Evolutionary conservation across 306 rosid species (phyloP).

Genomic region (Prunus armeniaca): DNA sequence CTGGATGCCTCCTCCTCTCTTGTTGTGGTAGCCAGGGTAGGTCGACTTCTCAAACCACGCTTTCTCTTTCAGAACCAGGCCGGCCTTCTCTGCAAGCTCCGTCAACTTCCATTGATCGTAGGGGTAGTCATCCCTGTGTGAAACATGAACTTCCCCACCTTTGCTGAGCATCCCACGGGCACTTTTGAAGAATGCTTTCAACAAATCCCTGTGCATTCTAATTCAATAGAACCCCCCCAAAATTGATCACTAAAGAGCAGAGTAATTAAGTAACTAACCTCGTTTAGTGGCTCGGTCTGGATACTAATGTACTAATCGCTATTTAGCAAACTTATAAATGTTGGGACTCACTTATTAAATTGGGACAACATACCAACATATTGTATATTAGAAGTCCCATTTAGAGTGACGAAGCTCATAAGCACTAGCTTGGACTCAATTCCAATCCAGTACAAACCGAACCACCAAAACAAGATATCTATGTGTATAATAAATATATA

Average conservation of each 20-base stretch:
- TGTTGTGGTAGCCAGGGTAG: constrained; percentile 29
- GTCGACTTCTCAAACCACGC: background rate
- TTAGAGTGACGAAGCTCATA: no score
- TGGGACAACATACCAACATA: no score
- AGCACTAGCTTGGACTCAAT: no score
- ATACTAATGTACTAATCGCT: no score
- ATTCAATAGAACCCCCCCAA: background rate
- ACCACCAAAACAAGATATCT: no score
- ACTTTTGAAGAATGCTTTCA: constrained; percentile 15
- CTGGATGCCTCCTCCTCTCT: constrained; percentile 23
- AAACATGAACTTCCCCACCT: constrained; percentile 27
- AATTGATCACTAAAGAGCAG: background rate
- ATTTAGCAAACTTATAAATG: no score
- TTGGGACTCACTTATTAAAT: no score
- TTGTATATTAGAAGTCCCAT: no score
- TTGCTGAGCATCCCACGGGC: constrained; percentile 4
- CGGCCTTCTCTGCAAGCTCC: constrained; percentile 7
- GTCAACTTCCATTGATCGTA: constrained; percentile 15
- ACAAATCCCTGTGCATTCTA: constrained; percentile 24
- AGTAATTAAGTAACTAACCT: background rate
- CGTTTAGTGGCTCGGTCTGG: no score
- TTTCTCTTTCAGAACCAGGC: constrained; percentile 14
- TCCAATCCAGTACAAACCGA: no score
- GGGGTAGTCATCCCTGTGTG: constrained; percentile 20
- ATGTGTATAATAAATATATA: no score